These are phyloP conservation scores for Neoboletus brunneissimus DNA, from an alignment of 768 basidiomycete genomes.

Conservation along the genomic window DNA sequence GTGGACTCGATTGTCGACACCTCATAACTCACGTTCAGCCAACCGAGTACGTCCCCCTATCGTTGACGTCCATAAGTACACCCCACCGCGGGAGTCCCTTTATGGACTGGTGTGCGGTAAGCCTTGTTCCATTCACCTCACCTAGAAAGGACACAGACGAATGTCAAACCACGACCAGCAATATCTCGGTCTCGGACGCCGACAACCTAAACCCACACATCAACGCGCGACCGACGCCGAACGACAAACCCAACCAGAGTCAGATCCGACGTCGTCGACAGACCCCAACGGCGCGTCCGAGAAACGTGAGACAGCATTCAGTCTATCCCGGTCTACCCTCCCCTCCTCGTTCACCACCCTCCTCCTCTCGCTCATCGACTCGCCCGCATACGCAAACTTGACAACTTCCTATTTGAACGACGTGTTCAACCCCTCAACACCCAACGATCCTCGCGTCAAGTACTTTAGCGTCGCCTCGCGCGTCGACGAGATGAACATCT, in stretches of 20 bases:
- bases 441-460: conserved; percentile 75
- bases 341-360: conserved; percentile 85
- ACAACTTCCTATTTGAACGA: conserved; percentile 79
- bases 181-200: conserved; percentile 87
- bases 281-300: conserved; percentile 5
- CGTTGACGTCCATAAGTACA: conserved; percentile 85
- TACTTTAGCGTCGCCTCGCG: conserved; percentile 92
- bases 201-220: conserved; percentile 28
- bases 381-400: conserved; percentile 93
- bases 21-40: conserved; percentile 86
- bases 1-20: conserved; percentile 92
- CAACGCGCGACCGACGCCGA: not conserved
- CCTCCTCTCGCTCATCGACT: conserved; percentile 86
- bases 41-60: conserved; percentile 77
- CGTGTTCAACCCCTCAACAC: conserved; percentile 80
- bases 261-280: not conserved
- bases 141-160: conserved; percentile 12
- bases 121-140: conserved; percentile 24
- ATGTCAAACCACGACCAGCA: conserved; percentile 46
- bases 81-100: conserved; percentile 97
- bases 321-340: conserved; percentile 58
- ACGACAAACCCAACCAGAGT: not conserved
- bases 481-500: conserved; percentile 60
- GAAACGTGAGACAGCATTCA: conserved; percentile 34
- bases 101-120: conserved; percentile 97